phyloP scores from a whole-genome alignment of 441 rosid species.

The Aleurites moluccanus region DNA sequence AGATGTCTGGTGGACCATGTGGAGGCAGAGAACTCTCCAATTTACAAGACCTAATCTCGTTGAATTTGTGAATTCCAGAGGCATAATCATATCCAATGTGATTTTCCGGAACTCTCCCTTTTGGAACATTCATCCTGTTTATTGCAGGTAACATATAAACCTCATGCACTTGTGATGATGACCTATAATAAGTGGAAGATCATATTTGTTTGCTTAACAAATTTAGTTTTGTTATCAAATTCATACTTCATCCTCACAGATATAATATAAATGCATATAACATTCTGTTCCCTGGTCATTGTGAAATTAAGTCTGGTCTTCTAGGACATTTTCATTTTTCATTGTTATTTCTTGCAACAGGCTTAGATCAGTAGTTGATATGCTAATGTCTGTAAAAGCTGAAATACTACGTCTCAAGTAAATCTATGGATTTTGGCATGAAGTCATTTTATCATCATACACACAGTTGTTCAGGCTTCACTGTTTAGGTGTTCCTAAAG shows the following conservation, averaged over 20 bases:
- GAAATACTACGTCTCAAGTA: neutral
- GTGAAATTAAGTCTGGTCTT: neutral
- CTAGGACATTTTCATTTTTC: neutral
- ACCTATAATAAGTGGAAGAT: too few relatives aligned
- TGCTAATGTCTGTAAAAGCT: neutral
- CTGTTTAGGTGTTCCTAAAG: neutral
- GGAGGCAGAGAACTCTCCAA: conserved; percentile 80
- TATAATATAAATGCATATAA: neutral
- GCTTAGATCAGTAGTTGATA: neutral
- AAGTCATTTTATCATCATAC: neutral
- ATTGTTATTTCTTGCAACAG: neutral
- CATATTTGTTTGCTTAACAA: neutral
- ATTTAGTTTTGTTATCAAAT: neutral
- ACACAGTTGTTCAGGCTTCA: neutral
- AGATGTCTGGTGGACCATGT: conserved; percentile 92
- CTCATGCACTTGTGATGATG: neutral
- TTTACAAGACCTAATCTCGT: conserved; percentile 83
- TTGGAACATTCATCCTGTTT: conserved; percentile 98
- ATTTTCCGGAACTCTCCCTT: conserved; percentile 78
- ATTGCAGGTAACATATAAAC: conserved; percentile 59
- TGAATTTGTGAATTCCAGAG: conserved; percentile 72
- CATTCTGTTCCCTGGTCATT: neutral
- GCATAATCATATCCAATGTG: conserved; percentile 79
- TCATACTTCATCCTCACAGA: neutral
- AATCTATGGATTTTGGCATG: neutral